Evolutionary conservation across 371 early-diverging fungal species (phyloP), one percentile per base, ranked within the genome.

Genomic region (Syncephalastrum sp.): DNA sequence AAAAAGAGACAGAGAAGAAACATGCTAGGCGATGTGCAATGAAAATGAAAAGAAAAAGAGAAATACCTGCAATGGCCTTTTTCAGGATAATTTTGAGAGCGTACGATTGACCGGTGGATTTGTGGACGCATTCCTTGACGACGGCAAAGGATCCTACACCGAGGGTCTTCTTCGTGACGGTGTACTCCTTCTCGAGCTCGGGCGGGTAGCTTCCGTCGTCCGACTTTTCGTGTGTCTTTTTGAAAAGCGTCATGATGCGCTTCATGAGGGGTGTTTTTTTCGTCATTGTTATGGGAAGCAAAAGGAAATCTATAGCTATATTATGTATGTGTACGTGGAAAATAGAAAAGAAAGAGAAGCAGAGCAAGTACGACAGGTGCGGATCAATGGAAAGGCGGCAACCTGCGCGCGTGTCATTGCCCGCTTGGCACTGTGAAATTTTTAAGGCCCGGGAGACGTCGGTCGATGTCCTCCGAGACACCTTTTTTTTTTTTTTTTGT

Each of bases 71-170:
- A 57, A 84, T 77, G 1, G 77, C 79, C 56, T 82, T 84, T 58
- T 86, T 87, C 63, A 91, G 82, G 54, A 93, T 87, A 59, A 93
- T 90, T 66, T 93, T 91, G 46, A 93, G 80, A 15, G 93, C 93
- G 68, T 66, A 90, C 13, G 80, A 72, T 46, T 85, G 67, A 50
- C 84, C 82, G 17, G 83, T 83, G 2, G 65, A 64, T 17, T 76
- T 71, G 54, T 89, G 82, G 23, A 73, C 72, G 41, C 82, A 85
- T 56, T 84, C 74, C 66, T 88, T 90, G 58, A 93, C 93, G 42
- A 91, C 90, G n/a, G 89, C 89, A 74, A 93, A 93, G 0, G 91
- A 89, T 25, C 92, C 93, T 3, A 81, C 81, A 13, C 84, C 82
- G 3, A 84, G 64, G 19, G 75, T 80, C 49, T 71, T 70, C 51